Base-by-base conservation (phyloP, 2,329 filamentous ascomycete genomes). In the Pseudocercospora fijiensis region DNA sequence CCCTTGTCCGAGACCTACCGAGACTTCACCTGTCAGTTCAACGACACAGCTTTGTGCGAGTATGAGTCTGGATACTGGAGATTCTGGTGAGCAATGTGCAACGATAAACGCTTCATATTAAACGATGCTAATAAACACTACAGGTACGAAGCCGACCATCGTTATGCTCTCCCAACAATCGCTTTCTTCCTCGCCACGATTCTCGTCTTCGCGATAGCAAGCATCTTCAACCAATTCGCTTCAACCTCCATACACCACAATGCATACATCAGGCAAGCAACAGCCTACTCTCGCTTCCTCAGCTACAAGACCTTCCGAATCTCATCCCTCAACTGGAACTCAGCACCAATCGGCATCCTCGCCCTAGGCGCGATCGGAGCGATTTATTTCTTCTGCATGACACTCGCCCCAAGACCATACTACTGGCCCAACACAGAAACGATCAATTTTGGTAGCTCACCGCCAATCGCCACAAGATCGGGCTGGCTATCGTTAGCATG, bases 111-210 rank as follows among this genome's bases (percentile, higher is more conserved):
- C 4, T 37, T 5, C 53, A 27, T 24, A 52, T 26, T 53, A 10
- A 64, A 41, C 6, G 41, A 51, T 28, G 16, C n/a, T 52, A 22
- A 60, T 26, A 22, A 10, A 24, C 24, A 26, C 37, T 22, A 5
- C 58, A 84, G 81, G 82, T 85, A 84, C 66, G 73, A 83, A 61
- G 81, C 84, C 22, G 85, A 86, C 68, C 79, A 82, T 65, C 79
- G 81, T 37, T 86, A 82, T 66, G 82, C 80, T 0, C 72, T 85
- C 3, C 78, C 79, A 6, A 85, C 84, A 0, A 74, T 85, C 2
- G 84, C 82, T 51, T 83, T 86, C 66, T 81, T 85, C 71, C 75
- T 83, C 67, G 76, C 77, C 0, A 72, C 75, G n/a, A 81, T 86
- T 59, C 76, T 78, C 1, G 62, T 85, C 11, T 86, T 84, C 65